Evolutionary conservation across 78 protist genomes (phyloP).

Genomic region (Dictyostelium discoideum): dicty_2.7 NC_007090.3:4446001-4446500

Average conservation of each 20-base stretch:
- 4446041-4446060: no score
- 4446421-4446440: not conserved
- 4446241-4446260: not conserved
- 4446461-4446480: not conserved
- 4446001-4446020: no score
- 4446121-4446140: not conserved
- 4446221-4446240: constrained; percentile 37
- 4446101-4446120: no score
- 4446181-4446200: constrained; percentile 11
- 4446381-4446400: constrained; percentile 20
- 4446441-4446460: not conserved
- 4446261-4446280: not conserved
- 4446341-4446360: constrained; percentile 34
- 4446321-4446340: not conserved
- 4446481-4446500: not conserved
- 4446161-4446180: not conserved
- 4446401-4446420: constrained; percentile 31
- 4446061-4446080: no score
- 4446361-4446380: constrained; percentile 23
- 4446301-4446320: not conserved
- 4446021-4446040: no score
- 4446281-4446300: not conserved
- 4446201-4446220: constrained; percentile 1
- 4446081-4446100: no score
- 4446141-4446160: not conserved